phyloP scores from a whole-genome alignment of 1,139 yeast species.

The Geotrichum aggregatum region DNA sequence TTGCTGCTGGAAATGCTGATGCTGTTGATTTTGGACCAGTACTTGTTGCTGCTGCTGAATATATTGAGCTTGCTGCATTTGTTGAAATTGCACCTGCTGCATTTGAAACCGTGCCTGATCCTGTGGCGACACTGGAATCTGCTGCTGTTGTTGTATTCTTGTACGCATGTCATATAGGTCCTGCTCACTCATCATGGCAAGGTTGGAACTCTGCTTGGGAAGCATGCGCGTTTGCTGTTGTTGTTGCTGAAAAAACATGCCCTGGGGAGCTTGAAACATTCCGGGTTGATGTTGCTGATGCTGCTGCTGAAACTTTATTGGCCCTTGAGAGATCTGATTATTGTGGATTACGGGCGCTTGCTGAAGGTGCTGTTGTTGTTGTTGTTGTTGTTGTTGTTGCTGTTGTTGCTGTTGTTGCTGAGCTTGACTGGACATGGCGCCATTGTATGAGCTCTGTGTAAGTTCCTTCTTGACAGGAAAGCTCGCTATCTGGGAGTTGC shows the following conservation, averaged over 20 bases:
- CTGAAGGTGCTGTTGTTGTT: slow-evolving; percentile 17
- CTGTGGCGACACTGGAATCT: not conserved
- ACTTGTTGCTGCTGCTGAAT: not conserved
- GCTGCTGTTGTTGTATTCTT: not conserved
- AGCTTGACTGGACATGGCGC: slow-evolving; percentile 1
- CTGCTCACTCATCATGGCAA: not conserved
- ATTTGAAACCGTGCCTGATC: not conserved
- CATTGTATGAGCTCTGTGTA: not conserved
- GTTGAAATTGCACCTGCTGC: not conserved
- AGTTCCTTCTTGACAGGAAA: not conserved
- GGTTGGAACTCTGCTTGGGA: no score
- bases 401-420: slow-evolving; percentile 12
- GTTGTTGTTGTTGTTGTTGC: slow-evolving; percentile 18
- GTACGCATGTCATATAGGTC: not conserved
- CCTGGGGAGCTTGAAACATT: no score
- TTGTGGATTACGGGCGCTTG: not conserved
- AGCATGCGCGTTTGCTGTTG: no score
- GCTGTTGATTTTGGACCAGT: not conserved
- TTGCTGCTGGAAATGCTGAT: not conserved
- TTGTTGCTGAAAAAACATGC: no score
- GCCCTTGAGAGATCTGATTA: no score
- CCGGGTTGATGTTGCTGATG: not conserved
- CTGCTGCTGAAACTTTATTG: not conserved
- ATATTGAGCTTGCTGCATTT: slow-evolving; percentile 15
- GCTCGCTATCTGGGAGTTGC: not conserved